Percentiles rank a stretch among this genome's conserved stretches.
Evolutionary conservation across 2,329 filamentous ascomycete genomes (phyloP).

Genomic region (Aspergillus intermedius): DNA sequence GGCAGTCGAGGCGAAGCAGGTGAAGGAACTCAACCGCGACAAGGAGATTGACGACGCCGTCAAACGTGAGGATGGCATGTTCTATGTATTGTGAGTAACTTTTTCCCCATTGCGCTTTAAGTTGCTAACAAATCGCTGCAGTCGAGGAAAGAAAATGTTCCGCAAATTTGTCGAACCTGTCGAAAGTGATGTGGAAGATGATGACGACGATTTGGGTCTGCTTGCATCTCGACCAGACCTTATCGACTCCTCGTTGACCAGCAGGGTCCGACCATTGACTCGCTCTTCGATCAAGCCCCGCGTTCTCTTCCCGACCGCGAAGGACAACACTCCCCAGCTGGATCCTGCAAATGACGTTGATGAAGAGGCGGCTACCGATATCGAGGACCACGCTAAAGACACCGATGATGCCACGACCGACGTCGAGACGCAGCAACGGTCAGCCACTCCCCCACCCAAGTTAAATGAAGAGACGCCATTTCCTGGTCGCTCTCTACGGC

Average conservation of each 20-base stretch:
- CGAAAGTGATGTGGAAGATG: conserved; percentile 35
- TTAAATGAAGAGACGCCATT: conserved; percentile 22
- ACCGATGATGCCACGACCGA: conserved; percentile 9
- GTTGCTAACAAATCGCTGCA: conserved; percentile 28
- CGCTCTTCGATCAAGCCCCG: conserved; percentile 55
- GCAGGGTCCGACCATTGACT: conserved; percentile 45
- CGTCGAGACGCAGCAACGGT: conserved; percentile 11
- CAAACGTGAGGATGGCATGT: conserved; percentile 51
- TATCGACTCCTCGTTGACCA: conserved; percentile 23
- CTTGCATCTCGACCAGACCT: conserved; percentile 35
- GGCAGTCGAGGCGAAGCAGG: conserved; percentile 21
- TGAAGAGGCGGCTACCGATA: conserved; percentile 51
- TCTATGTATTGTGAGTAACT: conserved; percentile 55
- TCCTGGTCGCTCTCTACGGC: conserved; percentile 30
- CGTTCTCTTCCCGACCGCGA: conserved; percentile 50
- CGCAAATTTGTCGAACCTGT: conserved; percentile 45
- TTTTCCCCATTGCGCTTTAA: conserved; percentile 4
- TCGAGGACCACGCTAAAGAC: conserved; percentile 37
- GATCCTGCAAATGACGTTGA: conserved; percentile 35
- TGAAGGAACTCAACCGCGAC: conserved; percentile 28
- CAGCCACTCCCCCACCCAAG: conserved; percentile 17
- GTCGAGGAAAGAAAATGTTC: conserved; percentile 57
- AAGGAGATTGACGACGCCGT: conserved; percentile 46
- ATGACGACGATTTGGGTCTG: conserved; percentile 38
- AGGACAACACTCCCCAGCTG: conserved; percentile 35